These are phyloP conservation scores for Suillus weaverae DNA, from an alignment of 768 basidiomycete genomes.

Conservation along the genomic window DNA sequence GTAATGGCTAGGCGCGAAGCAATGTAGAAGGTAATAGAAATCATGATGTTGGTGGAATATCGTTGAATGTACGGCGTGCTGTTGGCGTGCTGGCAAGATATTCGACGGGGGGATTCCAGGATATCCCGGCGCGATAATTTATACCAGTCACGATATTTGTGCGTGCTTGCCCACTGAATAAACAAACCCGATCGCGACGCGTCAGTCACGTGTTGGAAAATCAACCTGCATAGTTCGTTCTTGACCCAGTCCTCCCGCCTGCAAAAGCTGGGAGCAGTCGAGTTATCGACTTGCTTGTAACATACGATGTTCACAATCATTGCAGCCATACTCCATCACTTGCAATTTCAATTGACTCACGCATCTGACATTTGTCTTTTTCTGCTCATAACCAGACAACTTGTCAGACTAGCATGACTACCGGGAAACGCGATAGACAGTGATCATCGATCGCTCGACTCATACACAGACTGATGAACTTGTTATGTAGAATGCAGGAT, in stretches of 20 bases:
- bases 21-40: background rate
- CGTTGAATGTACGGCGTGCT: background rate
- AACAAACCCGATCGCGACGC: background rate
- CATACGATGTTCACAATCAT: background rate
- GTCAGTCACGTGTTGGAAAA: background rate
- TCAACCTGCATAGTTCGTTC: background rate
- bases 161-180: background rate
- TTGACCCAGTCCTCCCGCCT: no score
- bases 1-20: background rate
- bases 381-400: no score
- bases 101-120: background rate
- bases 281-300: no score
- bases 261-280: no score
- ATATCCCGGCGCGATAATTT: background rate
- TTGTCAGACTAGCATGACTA: no score
- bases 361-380: no score
- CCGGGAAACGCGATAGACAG: no score
- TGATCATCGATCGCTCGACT: background rate
- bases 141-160: background rate
- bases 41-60: background rate
- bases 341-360: no score
- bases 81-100: background rate
- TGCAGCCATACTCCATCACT: no score
- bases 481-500: background rate
- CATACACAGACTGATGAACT: background rate